Evolutionary conservation across 83 land plant species (phyloP).

Genomic region (Isoetes engelmannii): DNA sequence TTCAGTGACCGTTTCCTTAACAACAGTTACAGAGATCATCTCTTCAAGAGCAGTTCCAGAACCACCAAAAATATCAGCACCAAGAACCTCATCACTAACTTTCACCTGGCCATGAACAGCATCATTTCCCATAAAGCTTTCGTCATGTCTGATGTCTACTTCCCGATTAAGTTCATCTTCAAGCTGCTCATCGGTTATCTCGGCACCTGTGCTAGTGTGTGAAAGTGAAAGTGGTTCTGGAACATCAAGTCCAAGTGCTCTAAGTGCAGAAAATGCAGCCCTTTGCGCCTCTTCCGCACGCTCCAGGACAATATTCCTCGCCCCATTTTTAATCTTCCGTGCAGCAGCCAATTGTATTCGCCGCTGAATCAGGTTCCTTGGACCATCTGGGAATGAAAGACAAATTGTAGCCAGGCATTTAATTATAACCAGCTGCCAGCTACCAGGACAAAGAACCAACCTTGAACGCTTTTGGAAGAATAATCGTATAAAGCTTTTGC

Average conservation of each 20-base stretch:
- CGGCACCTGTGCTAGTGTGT: background rate
- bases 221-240: constrained; percentile 59
- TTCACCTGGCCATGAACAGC: background rate
- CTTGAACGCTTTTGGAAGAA: constrained; percentile 62
- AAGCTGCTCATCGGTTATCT: background rate
- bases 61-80: constrained; percentile 20
- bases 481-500: constrained; percentile 80
- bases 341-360: constrained; percentile 65
- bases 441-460: constrained; percentile 19
- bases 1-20: background rate
- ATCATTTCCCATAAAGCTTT: constrained; percentile 2
- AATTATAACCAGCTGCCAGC: constrained; percentile 5
- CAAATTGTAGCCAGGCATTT: constrained; percentile 1
- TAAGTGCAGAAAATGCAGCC: constrained; percentile 89
- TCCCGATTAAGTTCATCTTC: background rate
- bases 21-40: background rate
- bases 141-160: background rate
- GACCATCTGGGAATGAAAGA: constrained; percentile 10
- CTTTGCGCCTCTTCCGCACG: constrained; percentile 93
- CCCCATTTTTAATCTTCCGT: constrained; percentile 89
- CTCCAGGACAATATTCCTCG: constrained; percentile 76
- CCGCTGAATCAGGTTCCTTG: constrained; percentile 36
- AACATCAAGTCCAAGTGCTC: constrained; percentile 75
- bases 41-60: constrained; percentile 18
- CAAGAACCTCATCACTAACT: background rate